These are phyloP conservation scores for Sporisorium scitamineum DNA, from an alignment of 1,284 basidiomycete species.

Conservation along the genomic window DNA sequence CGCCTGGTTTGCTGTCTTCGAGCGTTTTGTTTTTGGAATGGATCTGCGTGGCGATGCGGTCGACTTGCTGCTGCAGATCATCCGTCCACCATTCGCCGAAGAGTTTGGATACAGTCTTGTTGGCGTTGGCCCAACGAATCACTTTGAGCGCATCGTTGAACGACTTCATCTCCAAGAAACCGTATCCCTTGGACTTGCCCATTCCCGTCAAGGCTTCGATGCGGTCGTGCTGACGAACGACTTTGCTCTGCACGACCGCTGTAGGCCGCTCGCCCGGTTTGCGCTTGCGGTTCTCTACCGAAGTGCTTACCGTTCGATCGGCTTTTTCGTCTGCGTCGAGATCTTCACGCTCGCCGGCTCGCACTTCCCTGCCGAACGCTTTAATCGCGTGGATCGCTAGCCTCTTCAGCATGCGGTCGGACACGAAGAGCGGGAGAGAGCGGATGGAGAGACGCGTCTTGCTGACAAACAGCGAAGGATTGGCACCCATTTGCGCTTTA, in stretches of 20 bases:
- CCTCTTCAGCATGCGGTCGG: conserved; percentile 88
- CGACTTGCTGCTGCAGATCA: conserved; percentile 53
- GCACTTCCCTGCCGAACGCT: conserved; percentile 84
- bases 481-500: conserved; percentile 74
- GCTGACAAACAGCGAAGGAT: conserved; percentile 93
- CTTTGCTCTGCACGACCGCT: conserved; percentile 83
- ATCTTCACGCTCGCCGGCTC: conserved; percentile 75
- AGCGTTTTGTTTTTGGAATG: conserved; percentile 34
- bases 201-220: conserved; percentile 87
- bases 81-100: conserved; percentile 61
- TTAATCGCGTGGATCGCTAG: conserved; percentile 85
- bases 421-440: conserved; percentile 89
- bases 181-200: conserved; percentile 90
- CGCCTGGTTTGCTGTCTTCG: conserved; percentile 29
- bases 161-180: conserved; percentile 89
- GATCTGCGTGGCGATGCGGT: conserved; percentile 46
- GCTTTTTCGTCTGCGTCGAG: conserved; percentile 81
- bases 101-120: conserved; percentile 69
- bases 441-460: conserved; percentile 92
- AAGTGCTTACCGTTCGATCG: conserved; percentile 62
- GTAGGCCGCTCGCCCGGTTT: conserved; percentile 74
- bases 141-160: conserved; percentile 92
- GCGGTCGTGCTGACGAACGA: conserved; percentile 86
- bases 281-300: conserved; percentile 58
- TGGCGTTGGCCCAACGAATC: conserved; percentile 93